phyloP scores from a whole-genome alignment of 2,329 filamentous ascomycete genomes.

The Pyrenophora teres region DNA sequence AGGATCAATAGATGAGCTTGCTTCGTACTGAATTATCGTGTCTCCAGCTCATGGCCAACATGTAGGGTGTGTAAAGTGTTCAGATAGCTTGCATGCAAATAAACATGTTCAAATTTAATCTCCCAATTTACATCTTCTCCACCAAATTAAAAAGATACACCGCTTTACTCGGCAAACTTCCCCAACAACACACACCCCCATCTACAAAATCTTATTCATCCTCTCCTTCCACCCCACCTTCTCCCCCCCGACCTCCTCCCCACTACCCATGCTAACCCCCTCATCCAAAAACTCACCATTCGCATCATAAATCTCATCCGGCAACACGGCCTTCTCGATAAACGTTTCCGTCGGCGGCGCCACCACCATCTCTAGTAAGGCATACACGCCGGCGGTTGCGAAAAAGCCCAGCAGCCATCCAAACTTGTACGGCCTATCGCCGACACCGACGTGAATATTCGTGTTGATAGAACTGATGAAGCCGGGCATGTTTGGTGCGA shows the following conservation, averaged over 20 bases:
- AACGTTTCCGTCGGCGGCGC: constrained; percentile 56
- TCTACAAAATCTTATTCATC: constrained; percentile 41
- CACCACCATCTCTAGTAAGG: constrained; percentile 54
- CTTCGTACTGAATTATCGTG: no score
- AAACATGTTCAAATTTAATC: no score
- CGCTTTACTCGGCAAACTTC: no score
- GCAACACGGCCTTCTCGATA: constrained; percentile 49
- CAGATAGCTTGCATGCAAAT: no score
- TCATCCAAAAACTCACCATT: constrained; percentile 34
- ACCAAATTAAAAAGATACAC: no score
- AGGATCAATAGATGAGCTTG: no score
- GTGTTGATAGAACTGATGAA: constrained; percentile 54
- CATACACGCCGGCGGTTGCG: constrained; percentile 61
- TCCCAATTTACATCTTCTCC: no score
- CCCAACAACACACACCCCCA: no score
- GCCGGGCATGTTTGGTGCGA: constrained; percentile 62
- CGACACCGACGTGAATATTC: constrained; percentile 50
- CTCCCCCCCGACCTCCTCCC: constrained; percentile 27
- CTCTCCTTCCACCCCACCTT: constrained; percentile 43
- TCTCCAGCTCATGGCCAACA: no score
- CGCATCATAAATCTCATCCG: constrained; percentile 47
- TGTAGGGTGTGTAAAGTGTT: no score
- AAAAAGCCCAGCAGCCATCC: constrained; percentile 70
- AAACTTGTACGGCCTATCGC: constrained; percentile 63
- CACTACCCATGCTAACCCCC: constrained; percentile 32